A percentile compares a stretch with the other conserved stretches of the same genome.
phyloP scores from a whole-genome alignment of 169 alveolate species.

The Cryptosporidium meleagridis region DNA sequence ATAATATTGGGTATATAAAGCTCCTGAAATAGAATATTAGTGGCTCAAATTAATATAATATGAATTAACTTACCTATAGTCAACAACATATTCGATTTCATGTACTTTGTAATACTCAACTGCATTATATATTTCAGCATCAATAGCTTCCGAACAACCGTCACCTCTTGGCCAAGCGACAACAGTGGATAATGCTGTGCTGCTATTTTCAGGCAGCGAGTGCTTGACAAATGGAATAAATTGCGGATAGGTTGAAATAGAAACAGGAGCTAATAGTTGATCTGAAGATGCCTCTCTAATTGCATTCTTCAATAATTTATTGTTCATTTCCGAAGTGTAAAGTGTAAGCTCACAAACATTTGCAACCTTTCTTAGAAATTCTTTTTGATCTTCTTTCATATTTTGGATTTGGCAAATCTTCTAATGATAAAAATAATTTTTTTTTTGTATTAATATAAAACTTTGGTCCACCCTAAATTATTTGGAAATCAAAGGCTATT shows the following conservation, averaged over 20 bases:
- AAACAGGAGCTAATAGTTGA: slow-evolving; percentile 58
- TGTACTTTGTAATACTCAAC: slow-evolving; percentile 67
- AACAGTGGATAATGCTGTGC: slow-evolving; percentile 53
- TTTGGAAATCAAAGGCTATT: background rate
- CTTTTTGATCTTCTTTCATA: slow-evolving; percentile 56
- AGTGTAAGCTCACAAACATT: slow-evolving; percentile 62
- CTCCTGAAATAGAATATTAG: slow-evolving; percentile 15
- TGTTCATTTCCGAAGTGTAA: slow-evolving; percentile 67
- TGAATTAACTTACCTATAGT: slow-evolving; percentile 56
- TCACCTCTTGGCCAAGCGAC: slow-evolving; percentile 75
- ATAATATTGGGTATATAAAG: slow-evolving; percentile 67
- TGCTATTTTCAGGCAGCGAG: slow-evolving; percentile 27
- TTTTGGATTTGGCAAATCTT: background rate
- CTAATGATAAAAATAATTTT: background rate
- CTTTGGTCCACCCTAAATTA: background rate
- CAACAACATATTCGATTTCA: slow-evolving; percentile 73
- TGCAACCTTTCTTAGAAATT: slow-evolving; percentile 46
- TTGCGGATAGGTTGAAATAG: slow-evolving; percentile 71
- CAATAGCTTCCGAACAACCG: slow-evolving; percentile 71
- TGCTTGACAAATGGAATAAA: slow-evolving; percentile 59
- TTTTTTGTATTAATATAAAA: background rate
- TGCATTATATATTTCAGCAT: slow-evolving; percentile 68
- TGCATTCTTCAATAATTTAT: slow-evolving; percentile 35
- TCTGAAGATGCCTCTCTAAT: slow-evolving; percentile 51
- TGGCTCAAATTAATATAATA: background rate